Evolutionary conservation across 352 stramenopile species (phyloP), one percentile per base, ranked within the genome.

Genomic region (Phytophthora pini): DNA sequence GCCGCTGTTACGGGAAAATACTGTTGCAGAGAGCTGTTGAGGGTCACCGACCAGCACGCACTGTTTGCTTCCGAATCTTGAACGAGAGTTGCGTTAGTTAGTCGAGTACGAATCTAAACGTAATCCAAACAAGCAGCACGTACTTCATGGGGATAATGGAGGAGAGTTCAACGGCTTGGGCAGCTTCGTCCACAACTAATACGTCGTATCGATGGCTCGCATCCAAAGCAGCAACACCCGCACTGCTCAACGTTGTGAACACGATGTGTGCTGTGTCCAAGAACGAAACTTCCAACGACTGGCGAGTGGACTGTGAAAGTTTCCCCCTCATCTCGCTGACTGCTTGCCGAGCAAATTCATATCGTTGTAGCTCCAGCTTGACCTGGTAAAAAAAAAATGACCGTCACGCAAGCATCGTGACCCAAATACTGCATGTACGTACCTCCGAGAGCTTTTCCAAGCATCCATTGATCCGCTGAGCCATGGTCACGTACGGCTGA

Each of bases 21-120:
- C 89, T 1, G 94, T 98, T n/a, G 94, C 94, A 34, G 89, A 92
- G 15, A 98, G 77, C 60, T 98, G 94, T 65, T 98, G 92, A 0
- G 93, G 94, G 68, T 98, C 94, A 20, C 94, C 94, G 3, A 98
- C 94, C 6, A 98, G 77, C 11, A 98, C 92, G 44, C 90, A 97
- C 58, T 97, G 90, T 11, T 80, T 85, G 56, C 90, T 95, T 12
- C 90, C 90, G 64, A 97, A 95, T 43, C 87, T 95, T 62, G 1
- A 57, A 34, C 44, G 24, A 43, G 10, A 20, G 34, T 24, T 34
- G 13, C 9, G 29, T 32, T 31, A 10, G 17, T 65, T 39, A 75
- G 55, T 12, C 43, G 56, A 41, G 15, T 26, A 50, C 27, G n/a
- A 64, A 22, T 3, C 43, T n/a, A 2, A 70, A 20, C 2, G 53